A percentile compares a stretch with the other conserved stretches of the same genome.
Conservation (phyloP, 2,329 filamentous ascomycete species). For the Venturia carpophila region DNA sequence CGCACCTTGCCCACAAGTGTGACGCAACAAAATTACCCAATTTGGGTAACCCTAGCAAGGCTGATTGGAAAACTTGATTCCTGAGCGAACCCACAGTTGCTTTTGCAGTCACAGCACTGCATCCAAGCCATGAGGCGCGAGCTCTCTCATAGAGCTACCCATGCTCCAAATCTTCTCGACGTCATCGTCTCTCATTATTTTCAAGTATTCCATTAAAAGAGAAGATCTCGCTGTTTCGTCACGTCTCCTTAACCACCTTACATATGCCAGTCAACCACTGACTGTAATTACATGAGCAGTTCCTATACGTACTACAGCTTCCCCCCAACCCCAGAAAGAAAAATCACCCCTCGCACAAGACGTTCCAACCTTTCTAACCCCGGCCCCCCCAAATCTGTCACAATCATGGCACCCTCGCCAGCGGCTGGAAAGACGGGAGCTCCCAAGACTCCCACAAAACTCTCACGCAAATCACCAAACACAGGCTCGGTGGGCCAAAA, state of each 20-base stretch:
- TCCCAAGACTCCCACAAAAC: slow-evolving; percentile 46
- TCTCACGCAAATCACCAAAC: slow-evolving; percentile 37
- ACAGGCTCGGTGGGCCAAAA: slow-evolving; percentile 33
- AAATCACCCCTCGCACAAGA: slow-evolving; percentile 9
- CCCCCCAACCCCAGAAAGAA: slow-evolving; percentile 19
- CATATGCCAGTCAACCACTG: slow-evolving; percentile 3
- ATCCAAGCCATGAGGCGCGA: slow-evolving; percentile 13
- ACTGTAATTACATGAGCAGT: slow-evolving; percentile 20
- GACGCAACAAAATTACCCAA: slow-evolving; percentile 5
- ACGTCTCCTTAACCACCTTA: background rate
- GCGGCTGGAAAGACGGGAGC: slow-evolving; percentile 42
- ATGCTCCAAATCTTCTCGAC: slow-evolving; percentile 1
- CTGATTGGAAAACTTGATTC: slow-evolving; percentile 16
- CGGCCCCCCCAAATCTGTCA: background rate
- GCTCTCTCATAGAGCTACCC: slow-evolving; percentile 11
- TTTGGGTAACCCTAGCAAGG: slow-evolving; percentile 1
- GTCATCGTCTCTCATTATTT: slow-evolving; percentile 9
- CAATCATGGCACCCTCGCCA: slow-evolving; percentile 42
- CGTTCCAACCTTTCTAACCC: slow-evolving; percentile 9
- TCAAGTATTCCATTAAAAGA: slow-evolving; percentile 12
- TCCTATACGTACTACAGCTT: slow-evolving; percentile 19
- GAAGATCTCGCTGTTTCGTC: slow-evolving; percentile 9
- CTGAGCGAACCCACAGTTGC: background rate
- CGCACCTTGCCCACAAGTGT: slow-evolving; percentile 5
- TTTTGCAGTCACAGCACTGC: background rate